phyloP scores from a whole-genome alignment of 2,329 filamentous ascomycete genomes.

The Orbilia ellipsospora region DNA sequence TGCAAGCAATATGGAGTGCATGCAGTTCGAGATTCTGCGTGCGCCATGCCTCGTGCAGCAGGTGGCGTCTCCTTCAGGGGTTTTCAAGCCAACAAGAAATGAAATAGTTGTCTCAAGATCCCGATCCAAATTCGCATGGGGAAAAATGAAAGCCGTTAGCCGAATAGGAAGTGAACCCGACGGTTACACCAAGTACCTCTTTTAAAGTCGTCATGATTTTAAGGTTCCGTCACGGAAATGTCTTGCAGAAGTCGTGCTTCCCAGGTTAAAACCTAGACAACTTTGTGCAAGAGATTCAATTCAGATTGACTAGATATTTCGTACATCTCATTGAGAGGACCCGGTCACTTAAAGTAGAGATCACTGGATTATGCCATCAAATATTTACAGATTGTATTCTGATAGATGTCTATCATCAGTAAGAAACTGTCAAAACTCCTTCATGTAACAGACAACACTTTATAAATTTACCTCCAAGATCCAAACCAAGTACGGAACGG shows the following conservation, averaged over 20 bases:
- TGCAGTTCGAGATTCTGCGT: not conserved
- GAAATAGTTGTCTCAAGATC: not conserved
- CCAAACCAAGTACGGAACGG: too few species aligned
- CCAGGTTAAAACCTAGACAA: not conserved
- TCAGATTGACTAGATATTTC: too few species aligned
- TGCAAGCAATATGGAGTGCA: not conserved
- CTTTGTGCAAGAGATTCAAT: too few species aligned
- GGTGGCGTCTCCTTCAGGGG: not conserved
- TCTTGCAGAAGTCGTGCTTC: not conserved
- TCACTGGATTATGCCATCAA: not conserved
- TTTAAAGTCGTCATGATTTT: not conserved
- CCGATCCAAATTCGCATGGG: not conserved
- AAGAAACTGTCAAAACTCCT: too few species aligned
- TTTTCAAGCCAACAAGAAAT: not conserved
- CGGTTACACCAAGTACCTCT: not conserved
- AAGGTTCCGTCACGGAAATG: not conserved
- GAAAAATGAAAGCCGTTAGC: not conserved
- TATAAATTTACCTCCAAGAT: too few species aligned
- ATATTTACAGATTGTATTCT: not conserved
- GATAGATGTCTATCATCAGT: too few species aligned
- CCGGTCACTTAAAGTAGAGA: not conserved
- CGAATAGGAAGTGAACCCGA: conserved; percentile 9
- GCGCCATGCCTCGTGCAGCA: not conserved
- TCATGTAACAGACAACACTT: too few species aligned
- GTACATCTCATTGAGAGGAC: not conserved